A percentile compares a stretch with the other conserved stretches of the same genome.
Conservation (phyloP, 164 flowering plant species). For the Annona cherimola region DNA sequence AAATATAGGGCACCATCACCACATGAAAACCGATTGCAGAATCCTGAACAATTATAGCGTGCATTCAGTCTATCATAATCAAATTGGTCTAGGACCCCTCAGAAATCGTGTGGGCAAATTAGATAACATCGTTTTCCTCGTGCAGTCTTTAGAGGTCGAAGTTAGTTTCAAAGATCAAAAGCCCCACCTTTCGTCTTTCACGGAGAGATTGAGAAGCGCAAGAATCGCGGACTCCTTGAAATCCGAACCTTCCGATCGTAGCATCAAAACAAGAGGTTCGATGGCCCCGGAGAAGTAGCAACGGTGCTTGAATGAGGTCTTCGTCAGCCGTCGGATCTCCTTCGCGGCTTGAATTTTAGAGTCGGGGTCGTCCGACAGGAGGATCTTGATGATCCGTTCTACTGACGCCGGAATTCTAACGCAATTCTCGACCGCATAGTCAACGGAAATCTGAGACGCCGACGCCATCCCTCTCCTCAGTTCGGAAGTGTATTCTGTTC, state of each 20-base stretch:
- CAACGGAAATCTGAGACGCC: slow-evolving; percentile 13
- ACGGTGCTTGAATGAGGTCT: slow-evolving; percentile 66
- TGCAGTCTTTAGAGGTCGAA: not conserved
- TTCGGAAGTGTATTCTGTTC: not conserved
- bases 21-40: too few species aligned
- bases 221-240: slow-evolving; percentile 63
- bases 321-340: slow-evolving; percentile 82
- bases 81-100: not conserved
- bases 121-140: not conserved
- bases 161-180: not conserved
- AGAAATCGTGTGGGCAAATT: not conserved
- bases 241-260: slow-evolving; percentile 33
- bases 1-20: too few species aligned
- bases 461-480: slow-evolving; percentile 12
- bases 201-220: slow-evolving; percentile 80
- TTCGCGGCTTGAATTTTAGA: slow-evolving; percentile 59
- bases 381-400: slow-evolving; percentile 34
- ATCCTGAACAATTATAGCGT: too few species aligned
- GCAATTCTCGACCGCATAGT: not conserved
- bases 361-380: slow-evolving; percentile 43
- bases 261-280: slow-evolving; percentile 66
- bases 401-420: slow-evolving; percentile 18
- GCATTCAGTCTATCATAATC: not conserved
- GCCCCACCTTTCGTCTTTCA: slow-evolving; percentile 63
- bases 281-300: slow-evolving; percentile 60